Base-by-base conservation (phyloP, 83 land plant species). In the Picea mariana region DNA sequence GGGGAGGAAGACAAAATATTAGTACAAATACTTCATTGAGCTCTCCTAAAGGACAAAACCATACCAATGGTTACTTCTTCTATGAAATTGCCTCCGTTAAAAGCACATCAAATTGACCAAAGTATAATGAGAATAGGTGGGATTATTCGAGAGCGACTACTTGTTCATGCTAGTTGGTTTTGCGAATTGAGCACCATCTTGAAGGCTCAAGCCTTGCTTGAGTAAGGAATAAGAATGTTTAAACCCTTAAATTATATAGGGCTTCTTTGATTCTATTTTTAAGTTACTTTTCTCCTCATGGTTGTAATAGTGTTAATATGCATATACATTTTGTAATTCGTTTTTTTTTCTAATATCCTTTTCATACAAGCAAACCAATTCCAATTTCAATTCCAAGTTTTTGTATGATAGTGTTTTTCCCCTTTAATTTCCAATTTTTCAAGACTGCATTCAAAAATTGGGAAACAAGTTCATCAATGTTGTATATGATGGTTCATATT, bases 401-500 rank as follows among this genome's bases (percentile, higher is more conserved):
- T 66, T 65, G 31, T 27, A 27, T 0, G 31, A 27, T 27, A 27
- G 31, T 27, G 31, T 27, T 27, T 27, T 27, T 0, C 31, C 31
- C 31, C 31, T 27, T 27, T 27, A 27, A 27, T 27, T 27, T 27
- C 31, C 31, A 27, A 27, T 27, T 27, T 27, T 27, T 27, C 31
- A 27, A 27, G 31, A 27, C 1, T 27, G 1, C 31, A 27, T 27
- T 27, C 31, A 27, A 27, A 27, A 27, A 27, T 27, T 27, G 87
- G 90, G 79, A 84, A 49, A 75, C 52, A 15, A 85, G 58, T 52
- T 15, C 52, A 42, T 1, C 83, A 24, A 86, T 91, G n/a, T 86
- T 87, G 82, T 89, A 85, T 55, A 64, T 83, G 86, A 52, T 91
- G 83, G 89, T 88, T 6, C 75, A 75, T 81, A 84, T 73, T 15